phyloP scores from a whole-genome alignment of 257 asterid genomes.

The Solanum lycopersicoides region DNA sequence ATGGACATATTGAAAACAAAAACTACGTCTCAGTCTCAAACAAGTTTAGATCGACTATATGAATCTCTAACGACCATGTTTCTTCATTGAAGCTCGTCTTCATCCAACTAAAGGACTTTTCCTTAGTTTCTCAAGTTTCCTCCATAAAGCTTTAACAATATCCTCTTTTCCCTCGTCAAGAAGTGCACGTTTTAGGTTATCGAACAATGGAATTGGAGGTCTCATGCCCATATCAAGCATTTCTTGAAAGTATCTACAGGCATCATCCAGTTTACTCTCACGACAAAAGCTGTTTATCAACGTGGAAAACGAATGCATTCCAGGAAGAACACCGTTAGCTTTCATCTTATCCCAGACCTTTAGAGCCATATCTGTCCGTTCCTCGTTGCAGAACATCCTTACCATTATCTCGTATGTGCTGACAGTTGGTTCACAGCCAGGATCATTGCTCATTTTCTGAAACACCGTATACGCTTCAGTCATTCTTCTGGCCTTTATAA shows the following conservation, averaged over 20 bases:
- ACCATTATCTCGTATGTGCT: slow-evolving; percentile 75
- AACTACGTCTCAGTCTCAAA: background rate
- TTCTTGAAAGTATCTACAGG: slow-evolving; percentile 39
- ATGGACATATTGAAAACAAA: background rate
- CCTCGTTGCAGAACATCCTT: slow-evolving; percentile 68
- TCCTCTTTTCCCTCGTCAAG: slow-evolving; percentile 52
- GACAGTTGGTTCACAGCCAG: slow-evolving; percentile 46
- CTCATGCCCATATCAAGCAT: slow-evolving; percentile 79
- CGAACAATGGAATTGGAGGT: slow-evolving; percentile 61
- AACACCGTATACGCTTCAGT: slow-evolving; percentile 53
- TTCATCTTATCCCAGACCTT: slow-evolving; percentile 68
- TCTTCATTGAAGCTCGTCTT: background rate
- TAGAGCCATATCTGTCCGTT: slow-evolving; percentile 55
- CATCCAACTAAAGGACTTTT: slow-evolving; percentile 32
- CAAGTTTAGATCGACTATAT: background rate
- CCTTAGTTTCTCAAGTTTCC: slow-evolving; percentile 44
- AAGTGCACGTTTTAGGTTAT: slow-evolving; percentile 46
- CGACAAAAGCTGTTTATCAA: slow-evolving; percentile 47
- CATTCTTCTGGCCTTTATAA: slow-evolving; percentile 28
- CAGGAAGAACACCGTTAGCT: slow-evolving; percentile 57
- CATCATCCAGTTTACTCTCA: slow-evolving; percentile 43
- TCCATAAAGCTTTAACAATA: slow-evolving; percentile 19
- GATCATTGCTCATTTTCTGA: slow-evolving; percentile 44
- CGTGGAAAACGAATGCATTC: slow-evolving; percentile 65
- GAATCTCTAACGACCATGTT: background rate